Conservation (phyloP, 805 yeast species). For the Saturnispora serradocipensis region DNA sequence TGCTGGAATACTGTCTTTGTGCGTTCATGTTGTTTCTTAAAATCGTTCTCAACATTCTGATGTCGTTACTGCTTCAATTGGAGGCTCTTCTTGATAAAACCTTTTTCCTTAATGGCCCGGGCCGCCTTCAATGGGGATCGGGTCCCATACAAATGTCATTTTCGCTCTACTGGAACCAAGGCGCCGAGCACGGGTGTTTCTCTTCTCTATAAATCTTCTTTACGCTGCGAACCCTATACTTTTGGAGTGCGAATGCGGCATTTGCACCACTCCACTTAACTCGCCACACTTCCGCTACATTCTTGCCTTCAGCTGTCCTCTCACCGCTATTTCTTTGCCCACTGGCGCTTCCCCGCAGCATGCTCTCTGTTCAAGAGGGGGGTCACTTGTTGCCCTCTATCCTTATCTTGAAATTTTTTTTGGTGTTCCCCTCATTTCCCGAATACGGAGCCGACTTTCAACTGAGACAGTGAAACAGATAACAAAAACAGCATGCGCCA, state of each 20-base stretch:
- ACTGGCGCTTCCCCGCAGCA: no score
- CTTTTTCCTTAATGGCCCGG: neutral
- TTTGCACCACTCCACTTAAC: neutral
- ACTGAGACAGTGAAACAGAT: no score
- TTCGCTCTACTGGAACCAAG: conserved; percentile 1
- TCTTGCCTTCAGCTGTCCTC: neutral
- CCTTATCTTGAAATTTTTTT: neutral
- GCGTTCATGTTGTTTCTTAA: conserved; percentile 8
- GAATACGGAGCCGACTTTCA: neutral
- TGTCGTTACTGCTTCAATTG: conserved; percentile 1
- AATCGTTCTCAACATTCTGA: neutral
- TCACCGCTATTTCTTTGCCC: neutral
- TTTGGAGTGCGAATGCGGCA: neutral
- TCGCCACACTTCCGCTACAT: neutral
- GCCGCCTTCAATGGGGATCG: neutral
- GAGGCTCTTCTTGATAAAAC: neutral
- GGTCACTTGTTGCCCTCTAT: neutral
- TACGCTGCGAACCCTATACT: neutral
- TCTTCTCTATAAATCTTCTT: neutral
- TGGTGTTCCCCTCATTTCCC: neutral
- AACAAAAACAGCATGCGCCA: no score
- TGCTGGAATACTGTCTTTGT: conserved; percentile 27
- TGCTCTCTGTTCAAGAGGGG: neutral
- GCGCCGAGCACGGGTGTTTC: neutral
- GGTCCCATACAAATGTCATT: neutral